These are phyloP conservation scores for Trichoderma endophyticum DNA, from an alignment of 2,329 filamentous ascomycete genomes.

Conservation along the genomic window DNA sequence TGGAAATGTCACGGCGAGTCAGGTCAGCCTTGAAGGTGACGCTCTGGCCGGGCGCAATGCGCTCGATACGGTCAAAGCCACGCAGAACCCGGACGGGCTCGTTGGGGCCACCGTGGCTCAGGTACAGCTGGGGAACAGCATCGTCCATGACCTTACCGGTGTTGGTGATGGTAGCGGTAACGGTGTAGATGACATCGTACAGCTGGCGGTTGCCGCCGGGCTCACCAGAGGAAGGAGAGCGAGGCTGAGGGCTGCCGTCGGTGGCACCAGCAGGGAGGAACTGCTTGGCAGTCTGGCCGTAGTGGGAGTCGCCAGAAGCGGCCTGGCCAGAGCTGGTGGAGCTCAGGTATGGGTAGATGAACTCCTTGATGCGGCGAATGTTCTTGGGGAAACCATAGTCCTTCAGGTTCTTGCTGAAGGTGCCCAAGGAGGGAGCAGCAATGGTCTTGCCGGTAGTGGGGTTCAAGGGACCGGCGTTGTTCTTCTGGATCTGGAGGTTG, in stretches of 20 bases:
- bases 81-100: constrained; percentile 68
- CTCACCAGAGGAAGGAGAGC: constrained; percentile 47
- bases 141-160: constrained; percentile 63
- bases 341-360: constrained; percentile 73
- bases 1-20: constrained; percentile 77
- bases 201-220: constrained; percentile 64
- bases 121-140: constrained; percentile 73
- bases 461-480: constrained; percentile 49
- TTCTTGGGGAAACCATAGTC: constrained; percentile 67
- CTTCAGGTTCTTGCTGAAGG: constrained; percentile 57
- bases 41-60: constrained; percentile 66
- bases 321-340: constrained; percentile 53
- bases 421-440: constrained; percentile 62
- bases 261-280: constrained; percentile 60
- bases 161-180: constrained; percentile 68
- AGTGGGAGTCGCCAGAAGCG: constrained; percentile 57
- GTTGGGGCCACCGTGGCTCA: constrained; percentile 74
- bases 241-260: constrained; percentile 56
- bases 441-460: constrained; percentile 60
- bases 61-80: constrained; percentile 71
- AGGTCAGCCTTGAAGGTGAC: constrained; percentile 65
- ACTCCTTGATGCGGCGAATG: constrained; percentile 50
- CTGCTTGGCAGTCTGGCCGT: constrained; percentile 54
- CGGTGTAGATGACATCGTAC: constrained; percentile 67
- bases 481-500: constrained; percentile 57